Percentiles rank a stretch among this genome's conserved stretches.
Conservation (phyloP, 2,329 filamentous ascomycete genomes). For the Clarireedia sp. region DNA sequence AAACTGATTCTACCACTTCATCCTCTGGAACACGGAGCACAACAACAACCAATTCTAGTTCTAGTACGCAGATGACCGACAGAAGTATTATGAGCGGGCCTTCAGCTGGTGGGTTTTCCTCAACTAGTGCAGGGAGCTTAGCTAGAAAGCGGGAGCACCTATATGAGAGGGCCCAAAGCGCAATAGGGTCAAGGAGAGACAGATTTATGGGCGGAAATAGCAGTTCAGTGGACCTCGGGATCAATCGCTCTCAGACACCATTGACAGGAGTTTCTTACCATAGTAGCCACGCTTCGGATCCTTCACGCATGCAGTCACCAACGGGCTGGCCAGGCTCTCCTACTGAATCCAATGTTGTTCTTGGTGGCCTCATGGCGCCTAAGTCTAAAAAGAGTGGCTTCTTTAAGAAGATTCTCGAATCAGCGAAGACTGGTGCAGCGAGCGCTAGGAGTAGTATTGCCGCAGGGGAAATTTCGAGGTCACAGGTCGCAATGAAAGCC, state of each 20-base stretch:
- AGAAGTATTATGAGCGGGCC: conserved; percentile 89
- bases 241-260: conserved; percentile 51
- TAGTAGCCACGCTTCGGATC: conserved; percentile 64
- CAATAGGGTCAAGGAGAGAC: conserved; percentile 51
- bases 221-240: conserved; percentile 32
- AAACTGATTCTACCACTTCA: conserved; percentile 65
- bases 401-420: conserved; percentile 91
- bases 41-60: conserved; percentile 52
- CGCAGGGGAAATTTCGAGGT: conserved; percentile 41
- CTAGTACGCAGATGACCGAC: conserved; percentile 69
- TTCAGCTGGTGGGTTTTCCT: conserved; percentile 85
- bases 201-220: conserved; percentile 22
- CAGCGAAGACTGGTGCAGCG: conserved; percentile 87
- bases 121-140: conserved; percentile 89
- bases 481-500: conserved; percentile 26
- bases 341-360: conserved; percentile 56
- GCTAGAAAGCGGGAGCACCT: conserved; percentile 58
- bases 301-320: conserved; percentile 51
- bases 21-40: conserved; percentile 65
- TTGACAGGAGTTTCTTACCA: conserved; percentile 83
- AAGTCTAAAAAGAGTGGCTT: conserved; percentile 81
- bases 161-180: conserved; percentile 53
- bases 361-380: conserved; percentile 72
- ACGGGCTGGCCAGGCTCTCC: conserved; percentile 48
- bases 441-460: conserved; percentile 81